These are phyloP conservation scores for Hirsutella minnesotensis DNA, from an alignment of 2,329 filamentous ascomycete species.

Conservation along the genomic window DNA sequence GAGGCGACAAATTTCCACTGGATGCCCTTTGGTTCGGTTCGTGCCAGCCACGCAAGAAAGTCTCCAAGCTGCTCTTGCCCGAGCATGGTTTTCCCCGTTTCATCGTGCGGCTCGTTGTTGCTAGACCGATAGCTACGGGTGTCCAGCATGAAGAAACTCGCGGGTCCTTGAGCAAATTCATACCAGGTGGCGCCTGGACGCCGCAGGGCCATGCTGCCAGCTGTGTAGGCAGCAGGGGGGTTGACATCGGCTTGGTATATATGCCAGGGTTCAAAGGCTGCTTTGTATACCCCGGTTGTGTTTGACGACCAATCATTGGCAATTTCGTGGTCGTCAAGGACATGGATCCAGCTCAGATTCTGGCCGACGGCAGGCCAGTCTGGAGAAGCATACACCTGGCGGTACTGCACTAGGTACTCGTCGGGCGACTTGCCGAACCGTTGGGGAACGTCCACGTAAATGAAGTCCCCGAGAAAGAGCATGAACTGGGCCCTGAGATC, in stretches of 20 bases:
- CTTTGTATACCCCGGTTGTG: slow-evolving; percentile 65
- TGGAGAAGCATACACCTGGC: slow-evolving; percentile 89
- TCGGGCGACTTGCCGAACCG: slow-evolving; percentile 60
- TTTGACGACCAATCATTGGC: slow-evolving; percentile 73
- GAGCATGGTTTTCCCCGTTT: slow-evolving; percentile 72
- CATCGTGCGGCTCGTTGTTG: slow-evolving; percentile 46
- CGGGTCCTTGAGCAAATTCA: slow-evolving; percentile 78
- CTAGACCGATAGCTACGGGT: slow-evolving; percentile 77
- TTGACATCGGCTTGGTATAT: slow-evolving; percentile 81
- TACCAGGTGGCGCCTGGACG: slow-evolving; percentile 65
- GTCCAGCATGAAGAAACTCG: slow-evolving; percentile 89
- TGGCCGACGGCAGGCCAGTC: slow-evolving; percentile 70
- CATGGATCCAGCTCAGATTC: slow-evolving; percentile 93
- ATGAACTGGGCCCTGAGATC: slow-evolving; percentile 64
- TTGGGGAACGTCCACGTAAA: slow-evolving; percentile 80
- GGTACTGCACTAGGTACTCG: slow-evolving; percentile 83
- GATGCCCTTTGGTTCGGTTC: slow-evolving; percentile 62
- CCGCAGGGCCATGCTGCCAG: slow-evolving; percentile 25
- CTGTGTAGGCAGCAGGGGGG: slow-evolving; percentile 53
- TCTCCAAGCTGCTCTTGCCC: slow-evolving; percentile 68
- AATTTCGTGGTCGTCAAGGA: slow-evolving; percentile 94
- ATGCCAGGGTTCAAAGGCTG: slow-evolving; percentile 73
- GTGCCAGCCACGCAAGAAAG: slow-evolving; percentile 63
- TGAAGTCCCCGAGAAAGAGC: slow-evolving; percentile 79
- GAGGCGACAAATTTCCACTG: slow-evolving; percentile 91